Evolutionary conservation across 495 filamentous ascomycete genomes (phyloP).

Genomic region (Podospora anserina): DNA sequence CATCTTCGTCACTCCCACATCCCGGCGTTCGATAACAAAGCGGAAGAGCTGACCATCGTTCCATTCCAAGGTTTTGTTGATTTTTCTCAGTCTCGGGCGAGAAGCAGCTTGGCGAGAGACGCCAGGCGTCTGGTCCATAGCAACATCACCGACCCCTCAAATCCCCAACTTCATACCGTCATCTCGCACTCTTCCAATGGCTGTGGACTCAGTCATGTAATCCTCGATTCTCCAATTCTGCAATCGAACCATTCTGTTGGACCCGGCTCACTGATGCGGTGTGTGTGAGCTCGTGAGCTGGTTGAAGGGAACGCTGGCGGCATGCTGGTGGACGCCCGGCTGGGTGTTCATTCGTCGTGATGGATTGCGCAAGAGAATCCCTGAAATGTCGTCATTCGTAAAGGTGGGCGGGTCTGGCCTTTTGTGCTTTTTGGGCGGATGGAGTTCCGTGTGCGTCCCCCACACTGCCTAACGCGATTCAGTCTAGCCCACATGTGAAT

Average conservation of each 20-base stretch:
- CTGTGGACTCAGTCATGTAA: not conserved
- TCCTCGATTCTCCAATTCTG: not conserved
- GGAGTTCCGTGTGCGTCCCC: slow-evolving; percentile 2
- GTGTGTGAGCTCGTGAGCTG: slow-evolving; percentile 1
- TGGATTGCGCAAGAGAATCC: slow-evolving; percentile 25
- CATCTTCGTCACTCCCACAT: not conserved
- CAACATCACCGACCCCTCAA: not conserved
- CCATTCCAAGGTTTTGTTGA: not conserved
- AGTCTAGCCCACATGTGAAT: not conserved
- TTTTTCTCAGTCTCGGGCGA: not conserved
- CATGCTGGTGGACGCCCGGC: slow-evolving; percentile 7
- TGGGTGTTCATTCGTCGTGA: slow-evolving; percentile 14
- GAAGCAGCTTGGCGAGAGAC: not conserved
- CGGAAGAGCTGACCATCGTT: not conserved
- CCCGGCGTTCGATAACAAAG: not conserved
- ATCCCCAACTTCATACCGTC: not conserved
- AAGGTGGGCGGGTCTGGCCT: slow-evolving; percentile 15
- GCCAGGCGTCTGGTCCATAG: not conserved
- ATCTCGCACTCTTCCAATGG: not conserved
- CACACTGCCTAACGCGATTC: slow-evolving; percentile 11
- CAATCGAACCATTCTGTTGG: not conserved
- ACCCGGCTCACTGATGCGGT: not conserved
- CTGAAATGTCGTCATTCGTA: slow-evolving; percentile 25
- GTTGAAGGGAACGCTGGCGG: not conserved
- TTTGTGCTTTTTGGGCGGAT: slow-evolving; percentile 14